Percentiles rank a stretch among this genome's conserved stretches.
phyloP scores from a whole-genome alignment of 208 protist genomes.

The Leishmania amazonensis region DNA sequence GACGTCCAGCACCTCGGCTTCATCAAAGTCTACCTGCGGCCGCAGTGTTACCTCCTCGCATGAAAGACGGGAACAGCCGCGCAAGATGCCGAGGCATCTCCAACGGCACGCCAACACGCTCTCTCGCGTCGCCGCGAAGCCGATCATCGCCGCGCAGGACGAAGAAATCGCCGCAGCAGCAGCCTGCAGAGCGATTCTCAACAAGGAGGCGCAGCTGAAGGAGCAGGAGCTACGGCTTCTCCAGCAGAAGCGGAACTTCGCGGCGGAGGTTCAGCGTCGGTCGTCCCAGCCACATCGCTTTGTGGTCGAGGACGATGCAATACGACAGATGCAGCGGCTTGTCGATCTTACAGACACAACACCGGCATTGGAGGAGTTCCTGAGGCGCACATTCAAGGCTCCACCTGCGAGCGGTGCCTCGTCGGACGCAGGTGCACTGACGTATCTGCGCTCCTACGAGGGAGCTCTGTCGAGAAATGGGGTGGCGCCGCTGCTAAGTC shows the following conservation, averaged over 20 bases:
- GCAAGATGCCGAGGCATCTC: background rate
- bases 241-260: constrained; percentile 58
- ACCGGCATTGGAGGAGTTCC: constrained; percentile 40
- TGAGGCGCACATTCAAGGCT: constrained; percentile 22
- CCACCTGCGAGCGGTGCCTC: background rate
- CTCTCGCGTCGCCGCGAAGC: constrained; percentile 16
- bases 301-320: constrained; percentile 43
- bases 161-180: constrained; percentile 46
- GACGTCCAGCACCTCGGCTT: constrained; percentile 4
- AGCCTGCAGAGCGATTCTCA: constrained; percentile 50
- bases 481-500: background rate
- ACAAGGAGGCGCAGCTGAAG: constrained; percentile 52
- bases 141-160: constrained; percentile 15
- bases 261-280: constrained; percentile 46
- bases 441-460: constrained; percentile 24
- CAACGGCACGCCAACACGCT: constrained; percentile 3
- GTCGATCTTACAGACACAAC: constrained; percentile 33
- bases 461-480: background rate
- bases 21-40: constrained; percentile 14
- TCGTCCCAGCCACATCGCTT: constrained; percentile 31
- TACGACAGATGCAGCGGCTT: constrained; percentile 46
- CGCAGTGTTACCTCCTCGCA: constrained; percentile 4
- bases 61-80: background rate
- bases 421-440: constrained; percentile 22
- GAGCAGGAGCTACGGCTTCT: constrained; percentile 52